Base-by-base conservation (phyloP, 2,329 filamentous ascomycete species). In the Emergomyces orientalis region DNA sequence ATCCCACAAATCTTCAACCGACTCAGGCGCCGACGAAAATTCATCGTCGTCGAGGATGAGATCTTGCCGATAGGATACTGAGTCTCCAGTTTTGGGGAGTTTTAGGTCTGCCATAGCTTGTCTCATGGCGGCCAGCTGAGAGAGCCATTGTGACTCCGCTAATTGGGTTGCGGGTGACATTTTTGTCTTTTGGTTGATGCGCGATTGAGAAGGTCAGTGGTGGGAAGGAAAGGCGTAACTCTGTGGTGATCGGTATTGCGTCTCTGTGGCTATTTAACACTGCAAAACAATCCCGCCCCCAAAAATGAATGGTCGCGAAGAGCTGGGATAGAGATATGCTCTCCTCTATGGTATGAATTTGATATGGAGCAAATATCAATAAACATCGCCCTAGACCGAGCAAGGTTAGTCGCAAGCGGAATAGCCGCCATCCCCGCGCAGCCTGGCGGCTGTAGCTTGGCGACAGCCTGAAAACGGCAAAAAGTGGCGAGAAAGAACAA, bases 71-170 rank as follows among this genome's bases (percentile, higher is more conserved):
- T 86, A 85, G 52, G 65, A 65, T 57, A 78, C 72, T 56, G 78
- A 77, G 47, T 76, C 71, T 54, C 78, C 74, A 37, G 78, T 74
- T 66, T 81, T 79, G 30, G 82, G 80, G 56, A 86, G 74, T 63
- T 85, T 82, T 60, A 97, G 79, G 27, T 88, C 84, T 51, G 88
- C 89, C 63, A 97, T 85, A 52, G 92, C 91, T 65, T 88, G 84
- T 71, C 88, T 88, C 94, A 99, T 97, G 39, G 88, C 86, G 34
- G 86, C 84, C 69, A 96, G 85, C 73, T 97, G 91, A 64, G 86
- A 83, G 67, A 93, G 86, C 94, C 94, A 97, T 83, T 89, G 83
- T 54, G 80, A 79, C 72, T 87, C 81, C 17, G 78, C 60, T 25
- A 34, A 4, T 34, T 45, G 27, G 34, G 37, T 32, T 14, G 25